phyloP scores from a whole-genome alignment of 2,329 filamentous ascomycete species.

The Neocatenulostroma microsporum region DNA sequence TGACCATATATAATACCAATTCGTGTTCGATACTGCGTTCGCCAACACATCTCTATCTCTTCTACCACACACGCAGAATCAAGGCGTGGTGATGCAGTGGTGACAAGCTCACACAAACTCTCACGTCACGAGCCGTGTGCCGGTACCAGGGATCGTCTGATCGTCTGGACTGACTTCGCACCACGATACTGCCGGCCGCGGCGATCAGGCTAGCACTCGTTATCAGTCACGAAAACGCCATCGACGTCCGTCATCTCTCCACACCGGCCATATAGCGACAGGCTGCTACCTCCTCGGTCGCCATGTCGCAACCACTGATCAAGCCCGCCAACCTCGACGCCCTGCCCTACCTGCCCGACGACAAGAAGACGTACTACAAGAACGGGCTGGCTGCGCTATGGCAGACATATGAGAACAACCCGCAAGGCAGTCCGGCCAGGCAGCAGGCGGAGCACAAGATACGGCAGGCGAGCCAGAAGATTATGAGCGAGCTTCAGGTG shows the following conservation, averaged over 20 bases:
- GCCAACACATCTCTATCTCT: too few species aligned
- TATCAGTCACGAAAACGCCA: not conserved
- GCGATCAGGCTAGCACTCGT: not conserved
- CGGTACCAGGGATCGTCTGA: too few species aligned
- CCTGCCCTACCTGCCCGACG: conserved; percentile 46
- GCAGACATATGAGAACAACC: conserved; percentile 43
- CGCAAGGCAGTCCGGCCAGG: conserved; percentile 42
- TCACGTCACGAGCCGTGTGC: too few species aligned
- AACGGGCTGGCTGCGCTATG: conserved; percentile 48
- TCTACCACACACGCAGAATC: too few species aligned
- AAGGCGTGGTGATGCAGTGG: not conserved
- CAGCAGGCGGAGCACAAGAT: conserved; percentile 47
- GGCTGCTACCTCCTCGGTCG: not conserved
- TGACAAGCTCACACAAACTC: not conserved
- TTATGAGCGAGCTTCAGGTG: conserved; percentile 32
- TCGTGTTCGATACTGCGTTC: too few species aligned
- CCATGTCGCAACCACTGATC: conserved; percentile 27
- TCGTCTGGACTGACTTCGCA: too few species aligned
- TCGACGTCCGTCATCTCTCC: too few species aligned
- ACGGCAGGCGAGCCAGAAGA: conserved; percentile 37
- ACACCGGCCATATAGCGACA: too few species aligned
- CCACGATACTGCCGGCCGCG: not conserved
- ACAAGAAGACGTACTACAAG: conserved; percentile 50
- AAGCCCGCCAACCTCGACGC: conserved; percentile 47
- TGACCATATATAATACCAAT: not conserved